Base-by-base conservation (phyloP, 1,139 yeast species). In the Candida tropicalis region DNA sequence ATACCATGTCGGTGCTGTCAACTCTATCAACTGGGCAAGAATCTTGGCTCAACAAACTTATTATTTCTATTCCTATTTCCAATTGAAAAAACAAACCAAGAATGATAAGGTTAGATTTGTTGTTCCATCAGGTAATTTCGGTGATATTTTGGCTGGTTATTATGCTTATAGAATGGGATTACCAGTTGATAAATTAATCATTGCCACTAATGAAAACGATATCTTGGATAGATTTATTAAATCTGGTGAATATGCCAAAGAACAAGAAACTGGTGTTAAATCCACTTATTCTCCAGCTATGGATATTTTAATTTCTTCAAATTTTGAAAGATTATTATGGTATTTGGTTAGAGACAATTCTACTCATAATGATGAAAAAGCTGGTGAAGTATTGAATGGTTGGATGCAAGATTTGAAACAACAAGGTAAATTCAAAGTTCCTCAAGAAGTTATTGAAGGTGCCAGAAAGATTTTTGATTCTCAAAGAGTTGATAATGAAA, bases 1-100 rank as follows among this genome's bases (percentile, higher is more conserved):
- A 65, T 87, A 90, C 70, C 97, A 91, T 59, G 87, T 93, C 46
- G 99, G 98, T 57, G 99, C 99, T 15, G 97, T 93, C 48, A 93
- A 93, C 71, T 91, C 98, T 40, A 93, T 93, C 65, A 93, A 93
- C 75, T 93, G 99, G 99, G 98, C 99, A 4, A 86, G 99, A 71
- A 93, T 93, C 54, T 77, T 93, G 56, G 97, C 99, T 34, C 99
- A 93, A 70, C 93, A 90, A 68, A 91, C 99, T 11, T 93, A 93
- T 70, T 93, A 93, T 73, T 91, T 89, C 75, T 83, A 87, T 67
- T 82, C 98, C 3, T 95, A 83, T 73, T 91, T 93, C 78, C 83
- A 83, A 60, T 75, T 90, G 48, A 60, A 66, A 50, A 80, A 79
- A 55, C 59, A 70, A 31, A 42, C 37, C 22, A 69, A 70, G 40